Conservation (phyloP, 179 eudicot species). For the Beta corolliflora region DNA sequence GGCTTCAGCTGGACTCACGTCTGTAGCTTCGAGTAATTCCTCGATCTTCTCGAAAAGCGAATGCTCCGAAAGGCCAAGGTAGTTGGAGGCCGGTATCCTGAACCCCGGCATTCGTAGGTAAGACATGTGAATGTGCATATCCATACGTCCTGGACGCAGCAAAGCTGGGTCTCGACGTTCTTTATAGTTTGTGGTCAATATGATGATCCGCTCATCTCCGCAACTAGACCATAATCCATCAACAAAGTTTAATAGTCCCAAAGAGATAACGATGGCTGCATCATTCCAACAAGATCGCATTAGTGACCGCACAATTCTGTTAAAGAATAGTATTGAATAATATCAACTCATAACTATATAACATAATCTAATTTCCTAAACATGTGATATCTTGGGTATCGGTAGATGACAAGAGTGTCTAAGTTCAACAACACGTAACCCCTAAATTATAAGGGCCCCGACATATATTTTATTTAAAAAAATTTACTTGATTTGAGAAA, state of each 20-base stretch:
- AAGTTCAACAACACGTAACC: too few relatives aligned
- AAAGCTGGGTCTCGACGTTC: conserved; percentile 16
- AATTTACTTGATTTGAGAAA: too few relatives aligned
- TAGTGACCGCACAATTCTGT: neutral
- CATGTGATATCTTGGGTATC: too few relatives aligned
- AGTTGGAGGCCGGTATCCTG: conserved; percentile 4
- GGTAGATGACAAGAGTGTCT: too few relatives aligned
- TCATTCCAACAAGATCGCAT: neutral
- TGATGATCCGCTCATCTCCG: conserved; percentile 21
- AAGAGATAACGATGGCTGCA: conserved; percentile 5
- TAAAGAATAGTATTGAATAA: too few relatives aligned
- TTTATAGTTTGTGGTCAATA: conserved; percentile 17
- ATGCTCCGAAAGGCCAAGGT: conserved; percentile 5
- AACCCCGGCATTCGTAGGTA: conserved; percentile 14
- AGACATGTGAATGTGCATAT: conserved; percentile 23
- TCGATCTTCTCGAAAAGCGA: conserved; percentile 7
- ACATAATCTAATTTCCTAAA: too few relatives aligned
- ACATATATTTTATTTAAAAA: too few relatives aligned
- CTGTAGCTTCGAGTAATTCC: neutral
- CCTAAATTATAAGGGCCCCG: too few relatives aligned
- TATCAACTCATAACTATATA: too few relatives aligned
- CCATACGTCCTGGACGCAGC: conserved; percentile 18
- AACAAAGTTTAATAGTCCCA: conserved; percentile 16
- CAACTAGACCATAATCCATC: conserved; percentile 26
- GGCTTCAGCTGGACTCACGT: conserved; percentile 10